Base-by-base conservation (phyloP, 345 rosid genomes). In the Hibiscus mutabilis region DNA sequence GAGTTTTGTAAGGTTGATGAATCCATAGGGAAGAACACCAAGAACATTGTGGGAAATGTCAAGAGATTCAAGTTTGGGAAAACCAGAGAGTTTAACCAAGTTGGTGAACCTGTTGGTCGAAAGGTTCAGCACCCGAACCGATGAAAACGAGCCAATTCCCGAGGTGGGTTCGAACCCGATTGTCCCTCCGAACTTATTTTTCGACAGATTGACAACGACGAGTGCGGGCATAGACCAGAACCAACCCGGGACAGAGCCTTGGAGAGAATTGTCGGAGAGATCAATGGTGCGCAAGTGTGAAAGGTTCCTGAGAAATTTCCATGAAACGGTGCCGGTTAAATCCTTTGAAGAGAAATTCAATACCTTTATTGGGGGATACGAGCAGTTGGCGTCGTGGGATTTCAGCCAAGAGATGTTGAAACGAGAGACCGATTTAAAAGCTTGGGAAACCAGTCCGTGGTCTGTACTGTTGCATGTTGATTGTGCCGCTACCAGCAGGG, bases 51-150 rank as follows among this genome's bases (percentile, higher is more conserved):
- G 72, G 2, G 98, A 94, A n/a, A 91, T 79, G 69, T 86, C 88
- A 24, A 93, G 88, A 75, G 68, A 31, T 73, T 73, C 68, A 70
- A 93, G 84, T 46, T 76, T 80, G 2, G 71, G 37, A 60, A 91
- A 88, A 16, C 85, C 88, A 68, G 92, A 86, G 33, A 91, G 69
- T 57, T 84, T 79, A 56, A 73, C 83, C 72, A 77, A 73, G 72
- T 85, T 87, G 1, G 91, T 86, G 75, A 93, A 91, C 83, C 98
- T 84, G 80, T 91, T 93, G 5, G 70, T 51, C 29, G 98, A 93
- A 75, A 93, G 87, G 73, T 91, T 81, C 15, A 94, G 85, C 63
- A 74, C 73, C 79, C 62, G 67, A 73, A 94, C 76, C 0, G 78
- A 60, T 3, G 93, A 83, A 62, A 78, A 76, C 6, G 85, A 77